Evolutionary conservation across 2,329 filamentous ascomycete species (phyloP), one percentile per base, ranked within the genome.

Genomic region (Colletotrichum agaves): DNA sequence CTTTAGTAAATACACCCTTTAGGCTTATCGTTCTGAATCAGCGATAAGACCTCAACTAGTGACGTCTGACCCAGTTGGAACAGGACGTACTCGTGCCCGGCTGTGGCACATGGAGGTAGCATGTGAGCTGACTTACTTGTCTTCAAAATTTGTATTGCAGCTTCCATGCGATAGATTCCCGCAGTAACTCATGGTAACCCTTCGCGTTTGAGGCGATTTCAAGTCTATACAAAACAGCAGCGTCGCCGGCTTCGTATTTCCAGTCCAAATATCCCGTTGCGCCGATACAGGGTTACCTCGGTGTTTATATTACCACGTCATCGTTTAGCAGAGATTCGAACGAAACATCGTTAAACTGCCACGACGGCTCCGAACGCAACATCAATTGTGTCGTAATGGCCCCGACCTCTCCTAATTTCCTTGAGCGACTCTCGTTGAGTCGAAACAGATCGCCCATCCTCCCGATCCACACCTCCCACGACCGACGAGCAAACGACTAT

Each of bases 401-500:
- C 21, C 43, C 65, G 11, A 43, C n/a, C 19, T 68, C 67, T 11
- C 65, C 67, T 8, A 63, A 61, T 5, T 71, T 72, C 23, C 23
- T 73, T 8, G 67, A 71, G 31, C 71, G 69, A 35, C 49, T 72
- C 39, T 70, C 68, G 41, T 56, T 53, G 17, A 67, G 41, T 35
- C 70, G 55, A 41, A 56, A 62, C 11, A 63, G 57, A 39, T 69
- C 74, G 2, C 73, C 75, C 5, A 69, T 74, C 8, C 71, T 76
- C 7, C 74, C 76, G 8, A 57, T 77, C 6, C 74, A 75, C 37
- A 72, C 69, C 31, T 68, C 73, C 31, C 67, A 70, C 33, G 52
- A 69, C 21, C 74, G 72, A 35, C 63, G 49, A 3, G 71, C 74
- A 11, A 76, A 72, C 69, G 78, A 80, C 56, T 80, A 81, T 69